Evolutionary conservation across 2,329 filamentous ascomycete species (phyloP), one percentile per base, ranked within the genome.

Genomic region (Aureobasidium sp.): DNA sequence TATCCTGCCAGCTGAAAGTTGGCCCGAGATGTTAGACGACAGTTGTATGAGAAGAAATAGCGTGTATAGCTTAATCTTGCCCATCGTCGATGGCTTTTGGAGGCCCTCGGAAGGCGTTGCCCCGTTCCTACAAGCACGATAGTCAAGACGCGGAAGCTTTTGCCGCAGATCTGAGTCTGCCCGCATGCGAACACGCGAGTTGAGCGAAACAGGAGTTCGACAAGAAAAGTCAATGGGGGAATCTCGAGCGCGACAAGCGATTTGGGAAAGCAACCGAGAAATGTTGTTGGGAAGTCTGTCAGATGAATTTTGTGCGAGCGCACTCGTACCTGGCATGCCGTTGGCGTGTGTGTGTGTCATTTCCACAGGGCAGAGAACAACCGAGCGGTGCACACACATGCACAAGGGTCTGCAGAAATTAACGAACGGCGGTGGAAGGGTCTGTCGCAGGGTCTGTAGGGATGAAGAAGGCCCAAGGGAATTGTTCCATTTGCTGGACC

Each of bases 381-480:
- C 41, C 55, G 55, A 58, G 55, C 53, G n/a, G 53, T 44, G 55
- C 55, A 34, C 55, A 47, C 53, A 57, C 39, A 47, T 20, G 47
- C 47, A 56, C 39, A 34, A 58, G 55, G 55, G 55, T 48, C 55
- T 58, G 42, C 55, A 58, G 55, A 58, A 58, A 58, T 58, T 47
- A 58, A 39, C 55, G 41, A 48, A 39, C 55, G 55, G 39, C 55
- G 39, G 27, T 41, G 15, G 41, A 37, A 58, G 31, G 42, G 55
- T 47, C 55, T 36, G 31, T 41, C 29, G 27, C 55, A 58, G 55
- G 55, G 55, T 58, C 55, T 29, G 55, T 48, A 58, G 31, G 55
- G 55, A 47, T 36, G 55, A 47, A 58, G 55, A 58, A 58, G n/a
- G n/a, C 27, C 55, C 20, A 47, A 12, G 5, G 22, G 8, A 22